Evolutionary conservation across 116 monocot species (phyloP), one percentile per base, ranked within the genome.

Genomic region (Papilionanthe hybrid): DNA sequence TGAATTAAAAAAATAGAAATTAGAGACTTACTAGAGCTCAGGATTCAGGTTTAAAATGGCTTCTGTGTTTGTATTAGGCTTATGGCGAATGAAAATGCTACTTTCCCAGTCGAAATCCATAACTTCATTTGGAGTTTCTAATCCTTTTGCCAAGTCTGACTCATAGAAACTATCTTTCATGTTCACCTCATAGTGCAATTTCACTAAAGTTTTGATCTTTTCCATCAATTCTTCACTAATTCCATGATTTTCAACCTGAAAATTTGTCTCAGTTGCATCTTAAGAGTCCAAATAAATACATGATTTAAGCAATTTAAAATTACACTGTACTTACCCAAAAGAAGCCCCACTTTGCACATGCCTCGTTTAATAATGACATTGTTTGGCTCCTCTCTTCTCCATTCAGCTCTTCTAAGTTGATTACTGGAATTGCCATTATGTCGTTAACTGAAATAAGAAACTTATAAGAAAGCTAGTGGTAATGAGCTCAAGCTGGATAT

Each of bases 201-300:
- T 89, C 80, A 83, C 86, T 15, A 84, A 76, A 6, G 58, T 79
- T 68, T 81, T 91, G 9, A 91, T 78, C 81, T 84, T 79, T 7
- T 82, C 82, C 82, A 82, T 85, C 55, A 93, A 76, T 4, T 78
- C 78, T 47, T 80, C 72, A 11, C 82, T 79, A 44, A 93, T 78
- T 9, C 89, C 91, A 86, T 89, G 89, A 32, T 86, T 89, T 75
- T 86, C 83, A 0, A 86, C 72, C 89, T 89, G 72, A 41, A 37
- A 82, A 44, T 65, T 0, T 48, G 18, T 63, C 60, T 9, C 5
- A 18, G 15, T 0, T n/a, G 37, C 32, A 50, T 9, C 41, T 49
- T 32, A 19, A 37, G 23, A 53, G 0, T 32, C 23, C 1, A 49
- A 47, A 18, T 43, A 8, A 19, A 1, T 17, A 29, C 5, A 20